Evolutionary conservation across 768 basidiomycete species (phyloP).

Genomic region (Russula vinacea): DNA sequence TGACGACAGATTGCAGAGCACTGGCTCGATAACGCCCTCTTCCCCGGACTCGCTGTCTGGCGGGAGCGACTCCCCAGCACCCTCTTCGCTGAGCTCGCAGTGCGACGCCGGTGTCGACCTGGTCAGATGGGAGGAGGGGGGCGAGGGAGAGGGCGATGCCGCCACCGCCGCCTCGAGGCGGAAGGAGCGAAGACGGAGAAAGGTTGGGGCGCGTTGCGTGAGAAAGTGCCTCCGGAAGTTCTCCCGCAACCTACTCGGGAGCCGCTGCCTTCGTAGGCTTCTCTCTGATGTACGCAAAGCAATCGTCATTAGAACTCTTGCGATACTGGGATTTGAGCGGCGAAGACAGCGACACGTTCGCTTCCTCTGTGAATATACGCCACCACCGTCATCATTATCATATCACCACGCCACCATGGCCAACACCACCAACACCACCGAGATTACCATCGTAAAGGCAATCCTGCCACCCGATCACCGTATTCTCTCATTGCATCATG

Average conservation of each 20-base stretch:
- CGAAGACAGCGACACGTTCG: slow-evolving; percentile 7
- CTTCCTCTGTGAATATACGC: slow-evolving; percentile 8
- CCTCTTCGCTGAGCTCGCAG: slow-evolving; percentile 54
- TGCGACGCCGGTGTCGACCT: slow-evolving; percentile 33
- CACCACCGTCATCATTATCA: background rate
- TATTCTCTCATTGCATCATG: slow-evolving; percentile 8
- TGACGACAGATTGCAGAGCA: slow-evolving; percentile 13
- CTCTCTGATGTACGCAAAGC: background rate
- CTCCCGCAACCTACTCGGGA: background rate
- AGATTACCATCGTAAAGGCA: background rate
- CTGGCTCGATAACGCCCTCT: slow-evolving; percentile 30
- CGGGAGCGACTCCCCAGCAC: slow-evolving; percentile 53
- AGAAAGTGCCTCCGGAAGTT: slow-evolving; percentile 12
- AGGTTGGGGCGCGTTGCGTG: background rate
- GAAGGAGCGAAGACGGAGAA: background rate
- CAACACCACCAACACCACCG: background rate
- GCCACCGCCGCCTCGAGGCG: background rate
- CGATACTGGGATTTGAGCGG: background rate
- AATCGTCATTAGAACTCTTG: background rate
- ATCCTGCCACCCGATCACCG: background rate
- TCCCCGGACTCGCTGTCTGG: slow-evolving; percentile 40
- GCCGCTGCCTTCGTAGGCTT: slow-evolving; percentile 4
- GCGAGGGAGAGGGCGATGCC: slow-evolving; percentile 31
- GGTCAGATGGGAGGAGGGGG: slow-evolving; percentile 20
- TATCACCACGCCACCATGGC: background rate